Base-by-base conservation (phyloP, 345 rosid species). In the Boechera divaricarpa region DNA sequence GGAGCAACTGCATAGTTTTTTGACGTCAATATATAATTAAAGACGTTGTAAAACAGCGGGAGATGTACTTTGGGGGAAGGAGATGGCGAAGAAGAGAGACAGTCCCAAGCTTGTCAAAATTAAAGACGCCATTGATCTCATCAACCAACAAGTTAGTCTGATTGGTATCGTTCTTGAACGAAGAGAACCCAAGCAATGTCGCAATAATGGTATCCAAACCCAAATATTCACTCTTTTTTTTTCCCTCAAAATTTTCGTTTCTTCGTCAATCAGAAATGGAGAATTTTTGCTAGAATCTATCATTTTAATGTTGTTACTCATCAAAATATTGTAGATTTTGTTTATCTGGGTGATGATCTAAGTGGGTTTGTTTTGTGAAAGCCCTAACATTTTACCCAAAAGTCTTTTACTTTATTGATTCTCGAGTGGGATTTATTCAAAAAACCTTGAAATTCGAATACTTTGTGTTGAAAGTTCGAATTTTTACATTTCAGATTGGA, bases 81-180 rank as follows among this genome's bases (percentile, higher is more conserved):
- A 26, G 53, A 63, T 63, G 76, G 61, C 42, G 54, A 75, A 51
- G 80, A 81, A 47, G 51, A 73, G 69, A 56, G 90, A 87, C 13
- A 87, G 85, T 68, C 76, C 71, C 65, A 83, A 36, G 83, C 85
- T 85, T 66, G 79, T 88, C 42, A 79, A 83, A 76, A 70, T 92
- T 68, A 82, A 73, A n/a, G 92, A 92, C 57, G 92, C 92, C 59
- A 36, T 83, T 26, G 1, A 84, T 45, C 85, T 80, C 32, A 59
- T 90, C 51, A 81, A 90, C 78, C 88, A 90, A 79, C 84, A 81
- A 16, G 91, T 88, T 13, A 86, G 69, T 79, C 72, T 94, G 5
- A 49, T 87, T 47, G 97, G 91, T 79, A 82, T 76, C 72, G 57
- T 90, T 63, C 31, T 85, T 44, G 94, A 91, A 81, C 80, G 69